Evolutionary conservation across 192 early-diverging fungal genomes (phyloP), one percentile per base, ranked within the genome.

Genomic region (Hyaloraphidium curvatum): DNA sequence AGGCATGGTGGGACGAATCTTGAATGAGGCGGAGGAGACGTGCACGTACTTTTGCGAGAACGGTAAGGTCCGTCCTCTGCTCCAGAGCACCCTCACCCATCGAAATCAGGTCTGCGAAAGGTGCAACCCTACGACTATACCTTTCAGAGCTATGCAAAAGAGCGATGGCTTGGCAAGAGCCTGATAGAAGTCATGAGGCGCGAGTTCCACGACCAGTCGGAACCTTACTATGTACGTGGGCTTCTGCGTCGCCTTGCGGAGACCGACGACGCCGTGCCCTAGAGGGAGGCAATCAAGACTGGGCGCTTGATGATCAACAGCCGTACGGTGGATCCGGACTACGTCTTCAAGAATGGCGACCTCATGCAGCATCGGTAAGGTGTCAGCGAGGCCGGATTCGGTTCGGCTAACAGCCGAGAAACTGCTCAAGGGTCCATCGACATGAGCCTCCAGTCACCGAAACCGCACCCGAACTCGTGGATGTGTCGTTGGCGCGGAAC

Each of bases 361-460:
- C 52, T 87, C 3, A 69, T 97, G 30, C 71, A 69, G 3, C 89
- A 93, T 59, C n/a, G n/a, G n/a, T n/a, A n/a, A n/a, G n/a, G n/a
- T n/a, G n/a, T n/a, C n/a, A n/a, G n/a, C n/a, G n/a, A n/a, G n/a
- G n/a, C n/a, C n/a, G n/a, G n/a, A n/a, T n/a, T n/a, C n/a, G n/a
- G n/a, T n/a, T n/a, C n/a, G n/a, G n/a, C n/a, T n/a, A n/a, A n/a
- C n/a, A n/a, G n/a, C n/a, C n/a, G n/a, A n/a, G n/a, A n/a, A n/a
- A n/a, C n/a, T n/a, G n/a, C n/a, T n/a, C n/a, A n/a, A 64, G 72
- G 16, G 82, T 86, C 26, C 94, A 97, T 67, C 79, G 94, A 0
- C 94, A 97, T 62, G 94, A 97, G 64, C 94, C 94, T 2, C 90
- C 91, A 7, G 81, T 93, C 0, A 75, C 81, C 1, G 71, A 69